These are phyloP conservation scores for Misopates orontium DNA, from an alignment of 257 asterid species.

Conservation along the genomic window DNA sequence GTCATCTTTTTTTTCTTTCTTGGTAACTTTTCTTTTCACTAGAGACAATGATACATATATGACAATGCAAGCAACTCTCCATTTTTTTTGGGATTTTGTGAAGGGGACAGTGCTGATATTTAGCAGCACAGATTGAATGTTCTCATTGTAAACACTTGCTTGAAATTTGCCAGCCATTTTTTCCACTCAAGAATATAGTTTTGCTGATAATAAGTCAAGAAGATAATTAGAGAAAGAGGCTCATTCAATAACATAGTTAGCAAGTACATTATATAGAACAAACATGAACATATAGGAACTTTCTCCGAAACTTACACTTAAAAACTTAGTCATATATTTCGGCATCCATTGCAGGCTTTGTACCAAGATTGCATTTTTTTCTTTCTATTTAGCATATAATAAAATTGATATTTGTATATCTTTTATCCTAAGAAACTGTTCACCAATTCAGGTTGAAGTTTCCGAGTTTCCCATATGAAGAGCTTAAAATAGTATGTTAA, in stretches of 20 bases:
- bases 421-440: too few species aligned
- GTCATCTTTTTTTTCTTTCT: not conserved
- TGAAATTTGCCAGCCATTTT: constrained; percentile 32
- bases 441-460: too few species aligned
- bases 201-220: not conserved
- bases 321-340: too few species aligned
- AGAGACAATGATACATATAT: constrained; percentile 35
- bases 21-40: constrained; percentile 30
- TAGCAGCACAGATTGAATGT: constrained; percentile 34
- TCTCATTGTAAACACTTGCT: constrained; percentile 12
- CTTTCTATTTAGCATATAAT: too few species aligned
- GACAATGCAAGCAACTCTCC: constrained; percentile 52
- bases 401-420: too few species aligned
- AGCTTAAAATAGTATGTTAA: too few species aligned
- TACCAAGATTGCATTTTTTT: too few species aligned
- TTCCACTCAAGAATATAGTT: not conserved
- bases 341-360: too few species aligned
- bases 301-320: too few species aligned
- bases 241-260: constrained; percentile 27
- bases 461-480: too few species aligned
- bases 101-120: constrained; percentile 32
- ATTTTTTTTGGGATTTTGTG: constrained; percentile 39
- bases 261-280: too few species aligned
- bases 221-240: constrained; percentile 27
- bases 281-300: too few species aligned